These are phyloP conservation scores for Colletotrichum siamense DNA, from an alignment of 2,329 filamentous ascomycete species.

Conservation along the genomic window DNA sequence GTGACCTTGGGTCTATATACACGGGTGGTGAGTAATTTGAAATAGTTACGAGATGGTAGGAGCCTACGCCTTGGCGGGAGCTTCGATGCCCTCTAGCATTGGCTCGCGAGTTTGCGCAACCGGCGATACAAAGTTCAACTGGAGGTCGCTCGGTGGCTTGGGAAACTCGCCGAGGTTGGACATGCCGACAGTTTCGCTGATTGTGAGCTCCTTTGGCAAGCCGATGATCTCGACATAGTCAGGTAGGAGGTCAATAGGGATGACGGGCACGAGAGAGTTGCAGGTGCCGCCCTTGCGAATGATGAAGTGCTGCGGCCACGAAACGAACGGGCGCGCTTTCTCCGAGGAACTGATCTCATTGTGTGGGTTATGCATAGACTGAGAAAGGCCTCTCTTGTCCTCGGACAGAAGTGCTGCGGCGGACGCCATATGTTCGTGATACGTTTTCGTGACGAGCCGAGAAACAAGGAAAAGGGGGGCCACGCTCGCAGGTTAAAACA, in stretches of 20 bases:
- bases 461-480: background rate
- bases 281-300: slow-evolving; percentile 33
- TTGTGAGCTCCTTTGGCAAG: slow-evolving; percentile 45
- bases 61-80: background rate
- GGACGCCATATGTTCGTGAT: background rate
- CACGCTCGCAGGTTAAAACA: background rate
- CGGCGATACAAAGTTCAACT: background rate
- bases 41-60: background rate
- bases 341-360: background rate
- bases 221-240: slow-evolving; percentile 47
- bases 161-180: slow-evolving; percentile 39
- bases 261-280: slow-evolving; percentile 53
- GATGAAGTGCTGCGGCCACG: slow-evolving; percentile 42
- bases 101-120: background rate
- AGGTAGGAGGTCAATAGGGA: slow-evolving; percentile 59
- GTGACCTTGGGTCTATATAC: background rate
- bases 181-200: slow-evolving; percentile 43
- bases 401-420: background rate
- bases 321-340: background rate
- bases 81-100: background rate
- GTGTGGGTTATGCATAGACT: slow-evolving; percentile 17
- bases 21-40: background rate
- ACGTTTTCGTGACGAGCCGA: background rate
- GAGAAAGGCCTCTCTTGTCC: slow-evolving; percentile 5
- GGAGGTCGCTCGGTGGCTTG: slow-evolving; percentile 22